Evolutionary conservation across 2,329 filamentous ascomycete species (phyloP).

Genomic region (Aspergillus novoparasiticus): DNA sequence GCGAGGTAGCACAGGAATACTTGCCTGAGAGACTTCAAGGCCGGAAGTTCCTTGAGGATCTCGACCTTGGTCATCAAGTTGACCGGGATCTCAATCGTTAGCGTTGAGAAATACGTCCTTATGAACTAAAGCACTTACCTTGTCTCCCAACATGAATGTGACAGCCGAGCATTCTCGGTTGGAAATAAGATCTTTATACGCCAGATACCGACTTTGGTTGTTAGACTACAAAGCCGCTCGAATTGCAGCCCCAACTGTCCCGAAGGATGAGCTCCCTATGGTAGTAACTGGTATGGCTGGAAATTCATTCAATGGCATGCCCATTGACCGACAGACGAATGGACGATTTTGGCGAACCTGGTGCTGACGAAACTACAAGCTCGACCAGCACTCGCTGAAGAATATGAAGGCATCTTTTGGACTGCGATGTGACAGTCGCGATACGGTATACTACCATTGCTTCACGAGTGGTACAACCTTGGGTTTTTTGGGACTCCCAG

Average conservation of each 20-base stretch:
- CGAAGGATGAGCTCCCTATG: not conserved
- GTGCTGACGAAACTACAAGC: not conserved
- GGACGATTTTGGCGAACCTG: not conserved
- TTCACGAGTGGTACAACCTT: not conserved
- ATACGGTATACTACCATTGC: not conserved
- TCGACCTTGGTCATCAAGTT: constrained; percentile 75
- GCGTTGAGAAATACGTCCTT: not conserved
- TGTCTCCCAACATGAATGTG: not conserved
- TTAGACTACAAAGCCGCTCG: not conserved
- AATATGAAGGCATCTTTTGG: not conserved
- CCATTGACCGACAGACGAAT: not conserved
- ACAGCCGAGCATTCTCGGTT: not conserved
- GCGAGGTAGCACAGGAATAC: constrained; percentile 83
- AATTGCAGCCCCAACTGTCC: not conserved
- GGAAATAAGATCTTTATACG: not conserved
- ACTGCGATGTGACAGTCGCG: not conserved
- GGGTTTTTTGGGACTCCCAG: not conserved
- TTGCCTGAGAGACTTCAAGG: constrained; percentile 76
- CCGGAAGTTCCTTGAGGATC: constrained; percentile 74
- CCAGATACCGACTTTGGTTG: not conserved
- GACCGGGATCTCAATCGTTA: constrained; percentile 64
- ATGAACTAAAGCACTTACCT: too few relatives aligned
- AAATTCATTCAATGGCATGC: not conserved
- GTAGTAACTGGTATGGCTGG: not conserved
- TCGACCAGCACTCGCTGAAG: not conserved